Conservation (phyloP, 208 protist genomes). For the Balamuthia mandrillaris region DNA sequence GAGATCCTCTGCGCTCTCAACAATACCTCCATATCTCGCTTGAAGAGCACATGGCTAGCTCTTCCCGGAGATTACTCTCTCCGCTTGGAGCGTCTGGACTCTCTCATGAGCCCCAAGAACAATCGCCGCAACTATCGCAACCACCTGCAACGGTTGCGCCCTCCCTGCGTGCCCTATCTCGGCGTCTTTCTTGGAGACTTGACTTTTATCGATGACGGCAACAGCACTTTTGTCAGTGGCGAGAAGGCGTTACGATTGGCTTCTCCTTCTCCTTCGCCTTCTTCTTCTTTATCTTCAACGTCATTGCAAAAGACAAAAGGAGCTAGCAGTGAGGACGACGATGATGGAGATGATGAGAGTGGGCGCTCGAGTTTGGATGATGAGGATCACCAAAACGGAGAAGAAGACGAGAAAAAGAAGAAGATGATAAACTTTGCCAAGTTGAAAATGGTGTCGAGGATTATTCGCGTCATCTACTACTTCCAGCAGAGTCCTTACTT, state of each 20-base stretch:
- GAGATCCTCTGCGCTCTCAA: slow-evolving; percentile 11
- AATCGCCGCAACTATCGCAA: neutral
- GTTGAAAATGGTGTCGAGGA: neutral
- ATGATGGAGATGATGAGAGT: neutral
- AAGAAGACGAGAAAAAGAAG: neutral
- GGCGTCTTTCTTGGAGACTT: neutral
- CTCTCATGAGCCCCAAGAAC: neutral
- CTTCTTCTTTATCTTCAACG: too few relatives aligned
- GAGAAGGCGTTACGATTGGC: too few relatives aligned
- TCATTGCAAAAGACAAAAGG: too few relatives aligned
- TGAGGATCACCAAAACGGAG: too few relatives aligned
- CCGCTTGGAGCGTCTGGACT: too few relatives aligned
- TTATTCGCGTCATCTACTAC: neutral
- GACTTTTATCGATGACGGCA: neutral
- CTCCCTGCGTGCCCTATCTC: neutral
- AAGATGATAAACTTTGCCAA: neutral
- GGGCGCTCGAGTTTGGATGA: too few relatives aligned
- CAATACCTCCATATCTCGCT: slow-evolving; percentile 10
- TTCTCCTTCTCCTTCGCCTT: too few relatives aligned
- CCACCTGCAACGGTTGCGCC: neutral
- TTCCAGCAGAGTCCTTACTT: neutral
- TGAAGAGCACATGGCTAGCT: slow-evolving; percentile 17
- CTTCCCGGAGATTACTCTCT: too few relatives aligned
- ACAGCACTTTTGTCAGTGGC: too few relatives aligned
- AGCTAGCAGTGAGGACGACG: neutral